phyloP scores from a whole-genome alignment of 2,329 filamentous ascomycete species.

The Geosmithia flava region DNA sequence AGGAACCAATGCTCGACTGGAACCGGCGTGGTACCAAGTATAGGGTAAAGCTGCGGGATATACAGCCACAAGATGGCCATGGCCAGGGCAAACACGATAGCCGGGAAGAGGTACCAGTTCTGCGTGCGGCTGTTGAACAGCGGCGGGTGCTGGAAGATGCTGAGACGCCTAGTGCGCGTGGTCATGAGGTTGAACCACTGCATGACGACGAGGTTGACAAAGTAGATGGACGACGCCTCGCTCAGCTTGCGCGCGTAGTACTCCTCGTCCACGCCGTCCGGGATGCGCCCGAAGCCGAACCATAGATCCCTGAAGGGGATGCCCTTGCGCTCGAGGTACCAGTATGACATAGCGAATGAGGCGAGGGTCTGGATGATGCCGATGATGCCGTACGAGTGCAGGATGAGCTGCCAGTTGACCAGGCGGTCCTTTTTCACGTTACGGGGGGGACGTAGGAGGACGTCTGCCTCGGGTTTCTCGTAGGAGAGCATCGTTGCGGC shows the following conservation, averaged over 20 bases:
- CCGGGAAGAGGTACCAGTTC: slow-evolving; percentile 58
- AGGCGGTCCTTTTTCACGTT: slow-evolving; percentile 58
- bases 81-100: slow-evolving; percentile 54
- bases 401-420: slow-evolving; percentile 59
- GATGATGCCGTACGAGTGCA: slow-evolving; percentile 61
- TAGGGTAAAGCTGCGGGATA: slow-evolving; percentile 48
- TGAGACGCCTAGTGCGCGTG: slow-evolving; percentile 50
- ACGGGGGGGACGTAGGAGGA: slow-evolving; percentile 56
- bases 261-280: slow-evolving; percentile 35
- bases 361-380: slow-evolving; percentile 49
- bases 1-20: slow-evolving; percentile 68
- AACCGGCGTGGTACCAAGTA: slow-evolving; percentile 48
- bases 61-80: slow-evolving; percentile 64
- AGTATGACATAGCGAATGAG: slow-evolving; percentile 54
- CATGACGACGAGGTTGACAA: slow-evolving; percentile 72
- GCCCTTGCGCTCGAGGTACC: slow-evolving; percentile 50
- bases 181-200: slow-evolving; percentile 68
- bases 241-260: slow-evolving; percentile 44
- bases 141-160: slow-evolving; percentile 62
- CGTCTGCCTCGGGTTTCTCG: slow-evolving; percentile 64
- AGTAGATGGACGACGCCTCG: slow-evolving; percentile 62
- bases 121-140: slow-evolving; percentile 50
- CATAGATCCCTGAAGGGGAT: slow-evolving; percentile 53
- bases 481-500: slow-evolving; percentile 64
- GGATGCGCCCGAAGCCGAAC: slow-evolving; percentile 52